phyloP scores from a whole-genome alignment of 1,284 basidiomycete genomes.

The Pyrrhoderma noxium region DNA sequence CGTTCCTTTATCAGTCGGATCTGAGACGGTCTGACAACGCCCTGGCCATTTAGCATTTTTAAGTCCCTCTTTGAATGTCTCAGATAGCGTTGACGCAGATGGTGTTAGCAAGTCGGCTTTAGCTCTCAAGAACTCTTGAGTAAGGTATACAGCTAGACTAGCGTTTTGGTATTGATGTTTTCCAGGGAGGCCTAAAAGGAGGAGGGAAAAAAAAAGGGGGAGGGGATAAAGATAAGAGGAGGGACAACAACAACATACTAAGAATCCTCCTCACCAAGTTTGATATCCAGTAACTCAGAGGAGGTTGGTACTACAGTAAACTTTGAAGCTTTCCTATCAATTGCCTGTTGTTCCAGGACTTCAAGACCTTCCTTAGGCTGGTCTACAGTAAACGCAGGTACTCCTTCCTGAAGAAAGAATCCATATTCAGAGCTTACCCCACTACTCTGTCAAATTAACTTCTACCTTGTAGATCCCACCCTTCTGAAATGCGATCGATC shows the following conservation, averaged over 20 bases:
- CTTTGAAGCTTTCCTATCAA: slow-evolving; percentile 58
- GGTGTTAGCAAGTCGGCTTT: slow-evolving; percentile 25
- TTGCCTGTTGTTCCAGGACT: slow-evolving; percentile 62
- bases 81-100: slow-evolving; percentile 33
- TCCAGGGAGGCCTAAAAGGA: slow-evolving; percentile 70
- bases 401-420: slow-evolving; percentile 58
- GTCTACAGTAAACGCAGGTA: slow-evolving; percentile 78
- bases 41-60: slow-evolving; percentile 85
- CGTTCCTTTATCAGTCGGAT: slow-evolving; percentile 41
- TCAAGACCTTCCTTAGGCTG: slow-evolving; percentile 67
- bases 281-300: slow-evolving; percentile 43
- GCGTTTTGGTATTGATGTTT: slow-evolving; percentile 89
- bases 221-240: neutral
- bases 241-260: no score
- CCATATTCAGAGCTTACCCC: neutral
- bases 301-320: slow-evolving; percentile 51
- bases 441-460: neutral
- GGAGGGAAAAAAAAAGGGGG: neutral
- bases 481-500: slow-evolving; percentile 93
- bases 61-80: slow-evolving; percentile 56
- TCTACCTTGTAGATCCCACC: slow-evolving; percentile 91
- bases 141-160: slow-evolving; percentile 75
- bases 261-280: slow-evolving; percentile 47
- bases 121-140: slow-evolving; percentile 60
- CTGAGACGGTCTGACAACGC: slow-evolving; percentile 82